Evolutionary conservation across 1,284 basidiomycete species (phyloP).

Genomic region (Puccinia polysora): DNA sequence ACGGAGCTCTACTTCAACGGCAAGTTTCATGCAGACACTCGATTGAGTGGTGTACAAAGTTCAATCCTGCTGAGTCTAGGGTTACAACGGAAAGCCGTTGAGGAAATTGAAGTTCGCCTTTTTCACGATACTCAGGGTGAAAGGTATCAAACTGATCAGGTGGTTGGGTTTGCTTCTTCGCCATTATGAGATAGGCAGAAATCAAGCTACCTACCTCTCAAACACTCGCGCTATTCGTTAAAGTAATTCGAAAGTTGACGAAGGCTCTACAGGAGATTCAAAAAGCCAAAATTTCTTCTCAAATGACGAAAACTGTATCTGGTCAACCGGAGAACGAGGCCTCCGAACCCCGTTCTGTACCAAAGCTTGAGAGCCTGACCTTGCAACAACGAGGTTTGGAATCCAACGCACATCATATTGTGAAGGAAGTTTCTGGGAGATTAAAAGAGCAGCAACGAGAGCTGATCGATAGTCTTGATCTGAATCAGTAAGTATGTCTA

Average conservation of each 20-base stretch:
- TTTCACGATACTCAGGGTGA: neutral
- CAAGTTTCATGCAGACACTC: conserved; percentile 60
- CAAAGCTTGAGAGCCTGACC: neutral
- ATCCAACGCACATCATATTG: neutral
- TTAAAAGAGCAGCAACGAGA: conserved; percentile 40
- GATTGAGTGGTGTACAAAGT: conserved; percentile 75
- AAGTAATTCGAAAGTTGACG: conserved; percentile 79
- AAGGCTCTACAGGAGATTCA: conserved; percentile 75
- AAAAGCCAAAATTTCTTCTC: conserved; percentile 67
- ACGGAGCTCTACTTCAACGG: conserved; percentile 78
- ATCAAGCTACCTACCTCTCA: conserved; percentile 79
- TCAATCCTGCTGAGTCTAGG: conserved; percentile 79
- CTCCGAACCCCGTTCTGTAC: neutral
- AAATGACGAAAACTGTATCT: neutral
- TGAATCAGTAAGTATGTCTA: conserved; percentile 43
- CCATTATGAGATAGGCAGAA: conserved; percentile 59
- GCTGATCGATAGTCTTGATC: conserved; percentile 39
- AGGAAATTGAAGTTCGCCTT: conserved; percentile 65
- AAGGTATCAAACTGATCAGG: neutral
- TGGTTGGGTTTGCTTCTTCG: neutral
- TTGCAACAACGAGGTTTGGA: neutral
- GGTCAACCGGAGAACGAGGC: neutral
- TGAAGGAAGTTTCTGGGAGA: conserved; percentile 21
- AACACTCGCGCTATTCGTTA: conserved; percentile 82
- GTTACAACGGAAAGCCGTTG: conserved; percentile 82